Base-by-base conservation (phyloP, 1,284 basidiomycete genomes). In the Caloboletus inedulis region DNA sequence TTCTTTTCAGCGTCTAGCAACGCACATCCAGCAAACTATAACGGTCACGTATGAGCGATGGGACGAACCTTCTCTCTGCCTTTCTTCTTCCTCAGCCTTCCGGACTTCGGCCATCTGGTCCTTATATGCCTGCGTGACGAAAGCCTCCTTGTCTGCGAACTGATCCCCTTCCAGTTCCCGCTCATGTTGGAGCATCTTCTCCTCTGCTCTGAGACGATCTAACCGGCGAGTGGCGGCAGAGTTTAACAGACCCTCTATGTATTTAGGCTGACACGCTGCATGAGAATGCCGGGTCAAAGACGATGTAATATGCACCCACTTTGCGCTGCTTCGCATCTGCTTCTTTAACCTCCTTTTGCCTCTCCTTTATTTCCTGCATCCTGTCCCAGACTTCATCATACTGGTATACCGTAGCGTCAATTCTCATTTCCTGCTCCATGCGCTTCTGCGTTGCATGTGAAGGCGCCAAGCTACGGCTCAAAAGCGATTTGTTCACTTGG, bases 81-180 rank as follows among this genome's bases (percentile, higher is more conserved):
- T 87, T 70, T 98, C 94, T 63, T 95, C 94, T 64, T 91, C 91
- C 68, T 97, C 97, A 1, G 94, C 93, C 66, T 77, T 80, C 49
- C 91, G 78, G 3, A 98, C 85, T 71, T 96, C 91, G 44, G 84
- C 95, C 84, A 97, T 92, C 72, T 99, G 97, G 56, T 92, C 89
- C 71, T 94, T 94, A 74, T 99, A 99, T 33, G 94, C 94, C 64
- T 94, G 91, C 1, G 97, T 99, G 41, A 99, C 95, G 64, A 98
- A 99, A 21, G 87, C 81, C 57, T 99, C 97, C 75, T 96, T 99
- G 74, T 93, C 96, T 43, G 79, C 81, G 70, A 94, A 99, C 69
- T 95, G 85, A 58, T 96, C 94, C 0, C 97, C 97, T 72, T 99
- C 97, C 23, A 81, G 75, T 68, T 95, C 92, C 19, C 97, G 82